Conservation (phyloP, 352 stramenopile species). For the Globisporangium abappressorium region DNA sequence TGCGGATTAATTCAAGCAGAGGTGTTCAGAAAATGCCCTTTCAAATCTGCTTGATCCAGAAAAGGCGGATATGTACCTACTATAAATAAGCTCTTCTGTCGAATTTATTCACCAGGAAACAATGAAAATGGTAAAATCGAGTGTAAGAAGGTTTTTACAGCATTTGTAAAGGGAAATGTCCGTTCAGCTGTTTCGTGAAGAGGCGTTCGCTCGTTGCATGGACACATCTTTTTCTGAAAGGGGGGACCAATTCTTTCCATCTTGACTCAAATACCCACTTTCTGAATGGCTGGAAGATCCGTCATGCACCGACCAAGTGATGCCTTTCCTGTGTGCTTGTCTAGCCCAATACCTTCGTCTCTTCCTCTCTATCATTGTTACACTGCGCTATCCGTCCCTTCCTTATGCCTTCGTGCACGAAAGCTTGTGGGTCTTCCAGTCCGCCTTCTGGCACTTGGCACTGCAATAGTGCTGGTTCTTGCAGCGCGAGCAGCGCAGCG, state of each 20-base stretch:
- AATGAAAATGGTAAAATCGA: neutral
- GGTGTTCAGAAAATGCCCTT: neutral
- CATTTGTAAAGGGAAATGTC: neutral
- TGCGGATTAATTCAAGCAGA: neutral
- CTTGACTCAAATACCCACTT: neutral
- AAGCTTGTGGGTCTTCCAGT: constrained; percentile 84
- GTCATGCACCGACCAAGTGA: neutral
- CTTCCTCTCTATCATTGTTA: neutral
- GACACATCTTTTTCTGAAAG: neutral
- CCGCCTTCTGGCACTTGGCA: constrained; percentile 73
- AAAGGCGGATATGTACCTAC: neutral
- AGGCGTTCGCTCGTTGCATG: neutral
- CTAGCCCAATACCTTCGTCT: neutral
- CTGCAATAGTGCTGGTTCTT: constrained; percentile 86
- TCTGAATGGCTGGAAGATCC: neutral
- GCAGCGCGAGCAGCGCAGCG: constrained; percentile 78
- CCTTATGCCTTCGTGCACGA: constrained; percentile 35
- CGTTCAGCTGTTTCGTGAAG: neutral
- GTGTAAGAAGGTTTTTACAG: neutral
- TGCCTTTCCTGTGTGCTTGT: neutral
- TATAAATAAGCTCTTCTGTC: neutral
- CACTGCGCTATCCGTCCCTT: neutral
- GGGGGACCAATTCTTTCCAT: neutral
- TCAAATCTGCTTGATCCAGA: neutral
- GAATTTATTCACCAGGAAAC: neutral